Base-by-base conservation (phyloP, 495 filamentous ascomycete genomes). In the Aspergillus olivimuriae region DNA sequence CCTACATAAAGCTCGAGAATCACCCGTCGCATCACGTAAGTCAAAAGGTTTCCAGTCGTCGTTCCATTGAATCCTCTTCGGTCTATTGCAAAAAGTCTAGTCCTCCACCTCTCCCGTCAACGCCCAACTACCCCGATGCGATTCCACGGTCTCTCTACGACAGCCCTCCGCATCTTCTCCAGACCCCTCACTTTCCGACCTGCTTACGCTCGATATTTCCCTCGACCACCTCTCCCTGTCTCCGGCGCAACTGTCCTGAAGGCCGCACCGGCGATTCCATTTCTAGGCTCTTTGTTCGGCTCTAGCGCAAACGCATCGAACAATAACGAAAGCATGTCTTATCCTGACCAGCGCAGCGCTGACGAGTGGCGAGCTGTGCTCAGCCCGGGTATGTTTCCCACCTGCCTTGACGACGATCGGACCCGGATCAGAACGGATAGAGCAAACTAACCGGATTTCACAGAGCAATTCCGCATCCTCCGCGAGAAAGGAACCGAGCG, bases 391-490 rank as follows among this genome's bases (percentile, higher is more conserved):
- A 51, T 4, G 46, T 19, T 28, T 1, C 15, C 34, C 10, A 22
- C n/a, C 21, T 18, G 12, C 14, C 20, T 35, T 26, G 3, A 24
- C 11, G 24, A 16, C 38, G 34, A 40, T 14, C 15, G 2, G 18
- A n/a, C 1, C 2, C 18, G 14, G 17, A 37, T 4, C 12, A 19
- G 11, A 7, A 11, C 38, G 3, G 24, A n/a, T 28, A n/a, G 28
- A 10, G 32, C 51, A 52, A 31, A 56, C 53, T 53, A 24, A 33
- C 36, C n/a, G n/a, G 4, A 31, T 7, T 7, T 3, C 39, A 35
- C 51, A 92, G 92, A 94, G 46, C 90, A 97, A 78, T 98, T 96
- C 75, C 83, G 87, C 46, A 73, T 96, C 56, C 79, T 98, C 46
- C 82, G 92, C 54, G 63, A 91, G 62, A 87, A 95, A 62, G 91